Evolutionary conservation across 176 grass and related monocot species (phyloP).

Genomic region (Ensete ventricosum): DNA sequence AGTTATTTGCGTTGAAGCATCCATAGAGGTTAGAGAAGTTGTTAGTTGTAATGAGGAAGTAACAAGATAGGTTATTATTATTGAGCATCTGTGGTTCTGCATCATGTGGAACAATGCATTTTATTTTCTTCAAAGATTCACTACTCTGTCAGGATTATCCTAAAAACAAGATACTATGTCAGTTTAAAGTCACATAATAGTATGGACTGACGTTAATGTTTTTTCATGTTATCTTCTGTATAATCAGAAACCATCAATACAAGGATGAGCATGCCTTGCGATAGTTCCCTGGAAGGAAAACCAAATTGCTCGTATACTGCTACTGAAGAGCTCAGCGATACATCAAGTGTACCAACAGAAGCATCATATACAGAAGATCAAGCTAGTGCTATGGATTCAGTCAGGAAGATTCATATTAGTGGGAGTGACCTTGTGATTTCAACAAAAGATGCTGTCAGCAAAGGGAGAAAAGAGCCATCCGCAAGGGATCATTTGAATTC

Average conservation of each 20-base stretch:
- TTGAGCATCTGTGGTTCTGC: no score
- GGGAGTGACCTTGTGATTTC: neutral
- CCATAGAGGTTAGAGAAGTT: no score
- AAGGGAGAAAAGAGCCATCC: neutral
- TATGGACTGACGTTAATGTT: no score
- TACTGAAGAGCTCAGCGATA: neutral
- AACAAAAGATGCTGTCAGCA: neutral
- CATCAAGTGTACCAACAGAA: neutral
- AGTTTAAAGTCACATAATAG: no score
- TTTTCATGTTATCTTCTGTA: neutral
- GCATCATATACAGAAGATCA: neutral
- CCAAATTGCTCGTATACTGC: neutral
- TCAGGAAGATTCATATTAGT: neutral
- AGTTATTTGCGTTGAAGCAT: no score
- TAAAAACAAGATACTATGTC: no score
- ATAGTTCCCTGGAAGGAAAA: neutral
- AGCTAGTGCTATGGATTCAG: neutral
- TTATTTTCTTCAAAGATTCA: no score
- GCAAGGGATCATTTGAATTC: neutral
- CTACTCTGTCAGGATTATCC: no score
- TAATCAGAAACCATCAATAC: neutral
- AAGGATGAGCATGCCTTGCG: neutral
- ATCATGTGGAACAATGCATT: no score
- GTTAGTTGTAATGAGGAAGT: no score
- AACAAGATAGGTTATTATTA: no score